These are phyloP conservation scores for Laetiporus sulphureus DNA, from an alignment of 1,284 basidiomycete genomes.

Conservation along the genomic window DNA sequence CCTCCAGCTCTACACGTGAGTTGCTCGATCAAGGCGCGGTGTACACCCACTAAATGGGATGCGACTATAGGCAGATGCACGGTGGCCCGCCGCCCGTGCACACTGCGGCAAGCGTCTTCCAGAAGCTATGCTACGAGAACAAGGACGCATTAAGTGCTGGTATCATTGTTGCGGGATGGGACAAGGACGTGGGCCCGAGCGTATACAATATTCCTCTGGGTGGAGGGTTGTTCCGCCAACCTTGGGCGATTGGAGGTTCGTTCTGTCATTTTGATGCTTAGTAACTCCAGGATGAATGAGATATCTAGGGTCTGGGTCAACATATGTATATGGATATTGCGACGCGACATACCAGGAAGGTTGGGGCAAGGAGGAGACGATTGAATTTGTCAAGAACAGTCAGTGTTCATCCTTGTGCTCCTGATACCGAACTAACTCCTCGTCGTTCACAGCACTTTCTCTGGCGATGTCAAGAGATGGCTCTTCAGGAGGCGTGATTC, in stretches of 20 bases:
- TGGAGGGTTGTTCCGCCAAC: constrained; percentile 89
- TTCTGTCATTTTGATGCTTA: constrained; percentile 13
- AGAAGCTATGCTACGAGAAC: constrained; percentile 91
- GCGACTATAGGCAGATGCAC: constrained; percentile 51
- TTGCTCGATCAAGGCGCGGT: no score
- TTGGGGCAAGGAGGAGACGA: constrained; percentile 88
- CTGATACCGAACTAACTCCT: neutral
- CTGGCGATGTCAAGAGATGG: constrained; percentile 98
- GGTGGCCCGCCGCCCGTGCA: constrained; percentile 74
- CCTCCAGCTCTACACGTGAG: constrained; percentile 71
- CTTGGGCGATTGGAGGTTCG: constrained; percentile 93
- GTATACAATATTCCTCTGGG: constrained; percentile 97
- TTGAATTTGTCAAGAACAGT: constrained; percentile 97
- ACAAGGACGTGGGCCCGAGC: constrained; percentile 86
- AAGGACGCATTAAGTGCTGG: constrained; percentile 88
- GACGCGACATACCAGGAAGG: constrained; percentile 96
- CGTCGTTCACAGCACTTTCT: constrained; percentile 61
- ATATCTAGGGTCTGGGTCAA: constrained; percentile 83
- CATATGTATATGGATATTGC: constrained; percentile 98
- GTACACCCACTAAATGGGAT: no score
- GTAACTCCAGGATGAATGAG: constrained; percentile 1
- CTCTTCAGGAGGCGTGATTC: constrained; percentile 95
- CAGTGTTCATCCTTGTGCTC: constrained; percentile 25
- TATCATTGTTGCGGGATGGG: constrained; percentile 99
- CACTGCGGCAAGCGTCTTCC: constrained; percentile 80